A percentile compares a stretch with the other conserved stretches of the same genome.
phyloP scores from a whole-genome alignment of 768 basidiomycete genomes.

The Melanogaster broomeanus region DNA sequence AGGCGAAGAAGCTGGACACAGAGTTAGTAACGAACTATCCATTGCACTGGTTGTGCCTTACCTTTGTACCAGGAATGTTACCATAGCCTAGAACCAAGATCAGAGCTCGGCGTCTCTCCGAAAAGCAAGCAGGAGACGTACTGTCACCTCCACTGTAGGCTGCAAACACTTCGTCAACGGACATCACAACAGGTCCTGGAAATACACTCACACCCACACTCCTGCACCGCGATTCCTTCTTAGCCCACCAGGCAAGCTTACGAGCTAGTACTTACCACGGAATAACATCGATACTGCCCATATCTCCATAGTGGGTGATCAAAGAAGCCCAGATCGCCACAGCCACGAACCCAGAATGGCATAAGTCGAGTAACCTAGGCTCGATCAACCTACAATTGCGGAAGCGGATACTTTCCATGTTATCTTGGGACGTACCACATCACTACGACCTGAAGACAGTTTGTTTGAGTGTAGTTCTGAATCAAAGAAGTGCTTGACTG shows the following conservation, averaged over 20 bases:
- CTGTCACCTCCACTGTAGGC: constrained; percentile 23
- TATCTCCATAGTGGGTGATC: constrained; percentile 20
- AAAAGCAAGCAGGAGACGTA: neutral
- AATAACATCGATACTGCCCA: constrained; percentile 9
- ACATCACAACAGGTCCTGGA: neutral
- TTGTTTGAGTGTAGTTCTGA: neutral
- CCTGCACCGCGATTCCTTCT: constrained; percentile 6
- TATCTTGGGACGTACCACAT: constrained; percentile 25
- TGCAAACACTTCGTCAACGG: constrained; percentile 2
- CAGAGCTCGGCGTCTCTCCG: neutral
- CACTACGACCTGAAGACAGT: constrained; percentile 13
- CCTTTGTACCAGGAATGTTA: constrained; percentile 29
- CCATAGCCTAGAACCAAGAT: constrained; percentile 16
- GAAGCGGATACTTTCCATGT: neutral
- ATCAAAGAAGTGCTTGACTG: neutral
- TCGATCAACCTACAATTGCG: neutral
- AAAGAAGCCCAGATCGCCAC: constrained; percentile 26
- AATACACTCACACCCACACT: constrained; percentile 22
- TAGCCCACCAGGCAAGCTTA: neutral
- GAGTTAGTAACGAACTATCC: neutral
- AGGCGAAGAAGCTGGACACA: constrained; percentile 21
- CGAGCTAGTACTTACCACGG: constrained; percentile 18
- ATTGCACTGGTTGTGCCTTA: neutral
- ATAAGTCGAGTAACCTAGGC: constrained; percentile 23
- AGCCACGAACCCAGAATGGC: constrained; percentile 23